These are phyloP conservation scores for Epithele typhae DNA, from an alignment of 768 basidiomycete species.

Conservation along the genomic window DNA sequence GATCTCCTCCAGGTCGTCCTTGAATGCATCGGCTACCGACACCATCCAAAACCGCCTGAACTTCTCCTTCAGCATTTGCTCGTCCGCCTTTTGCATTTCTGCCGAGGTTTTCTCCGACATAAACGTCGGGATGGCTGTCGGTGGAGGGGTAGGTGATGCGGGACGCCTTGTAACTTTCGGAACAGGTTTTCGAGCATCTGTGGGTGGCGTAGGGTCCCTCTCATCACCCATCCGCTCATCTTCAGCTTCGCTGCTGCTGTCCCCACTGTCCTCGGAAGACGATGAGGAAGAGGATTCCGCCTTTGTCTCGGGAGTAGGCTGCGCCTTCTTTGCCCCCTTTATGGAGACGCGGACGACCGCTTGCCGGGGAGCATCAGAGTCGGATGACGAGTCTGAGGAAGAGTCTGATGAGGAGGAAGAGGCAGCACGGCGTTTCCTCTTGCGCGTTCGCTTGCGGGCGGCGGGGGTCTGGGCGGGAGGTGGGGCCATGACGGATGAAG, in stretches of 20 bases:
- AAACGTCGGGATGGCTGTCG: constrained; percentile 51
- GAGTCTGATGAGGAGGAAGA: constrained; percentile 26
- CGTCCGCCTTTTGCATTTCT: constrained; percentile 35
- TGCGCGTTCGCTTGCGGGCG: constrained; percentile 28
- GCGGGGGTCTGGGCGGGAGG: constrained; percentile 18
- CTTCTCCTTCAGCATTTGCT: constrained; percentile 54
- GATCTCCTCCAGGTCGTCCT: constrained; percentile 79
- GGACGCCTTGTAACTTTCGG: too few species aligned
- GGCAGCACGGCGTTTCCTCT: constrained; percentile 30
- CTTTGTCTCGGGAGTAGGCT: constrained; percentile 3
- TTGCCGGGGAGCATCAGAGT: constrained; percentile 13
- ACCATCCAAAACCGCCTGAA: constrained; percentile 89
- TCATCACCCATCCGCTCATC: constrained; percentile 1
- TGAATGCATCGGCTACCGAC: constrained; percentile 76
- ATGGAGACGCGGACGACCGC: constrained; percentile 10
- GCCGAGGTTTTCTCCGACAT: constrained; percentile 32
- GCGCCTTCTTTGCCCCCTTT: background rate
- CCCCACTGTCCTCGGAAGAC: constrained; percentile 6
- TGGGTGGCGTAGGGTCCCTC: background rate
- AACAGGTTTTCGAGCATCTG: too few species aligned
- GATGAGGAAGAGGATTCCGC: constrained; percentile 3
- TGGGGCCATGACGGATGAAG: too few species aligned
- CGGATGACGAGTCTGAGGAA: constrained; percentile 17
- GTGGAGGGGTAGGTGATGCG: constrained; percentile 30
- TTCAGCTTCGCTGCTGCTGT: too few species aligned